phyloP scores from a whole-genome alignment of 352 stramenopile genomes.

The Blastocystis sp. region DNA sequence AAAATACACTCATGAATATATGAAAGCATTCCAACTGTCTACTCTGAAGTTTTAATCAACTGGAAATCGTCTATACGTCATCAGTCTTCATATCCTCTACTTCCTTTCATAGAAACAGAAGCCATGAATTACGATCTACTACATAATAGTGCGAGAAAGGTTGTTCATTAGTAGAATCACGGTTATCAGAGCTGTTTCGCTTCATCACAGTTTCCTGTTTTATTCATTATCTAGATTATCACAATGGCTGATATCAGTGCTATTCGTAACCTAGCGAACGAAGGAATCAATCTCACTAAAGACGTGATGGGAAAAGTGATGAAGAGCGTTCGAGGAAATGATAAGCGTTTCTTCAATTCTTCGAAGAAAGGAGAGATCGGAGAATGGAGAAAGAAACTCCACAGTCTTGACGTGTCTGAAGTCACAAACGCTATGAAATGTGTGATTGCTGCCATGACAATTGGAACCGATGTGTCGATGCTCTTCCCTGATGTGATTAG shows the following conservation, averaged over 20 bases:
- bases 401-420: conserved; percentile 87
- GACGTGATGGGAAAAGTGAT: conserved; percentile 39
- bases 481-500: conserved; percentile 99
- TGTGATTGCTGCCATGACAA: conserved; percentile 98
- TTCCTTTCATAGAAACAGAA: too few species aligned
- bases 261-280: conserved; percentile 43
- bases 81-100: too few species aligned
- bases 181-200: neutral
- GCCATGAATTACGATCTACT: too few species aligned
- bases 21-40: too few species aligned
- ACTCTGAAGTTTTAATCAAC: too few species aligned
- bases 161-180: neutral
- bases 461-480: conserved; percentile 96
- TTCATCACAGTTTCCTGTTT: neutral
- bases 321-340: conserved; percentile 71
- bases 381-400: conserved; percentile 90
- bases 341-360: conserved; percentile 96
- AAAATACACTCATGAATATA: too few species aligned
- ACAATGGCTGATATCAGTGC: conserved; percentile 24
- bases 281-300: conserved; percentile 43
- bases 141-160: too few species aligned
- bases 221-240: neutral
- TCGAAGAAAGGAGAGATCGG: conserved; percentile 96
- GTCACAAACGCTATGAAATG: conserved; percentile 97
- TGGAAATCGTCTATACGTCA: too few species aligned